These are phyloP conservation scores for Corrigiola litoralis DNA, from an alignment of 179 eudicot genomes.

Conservation along the genomic window DNA sequence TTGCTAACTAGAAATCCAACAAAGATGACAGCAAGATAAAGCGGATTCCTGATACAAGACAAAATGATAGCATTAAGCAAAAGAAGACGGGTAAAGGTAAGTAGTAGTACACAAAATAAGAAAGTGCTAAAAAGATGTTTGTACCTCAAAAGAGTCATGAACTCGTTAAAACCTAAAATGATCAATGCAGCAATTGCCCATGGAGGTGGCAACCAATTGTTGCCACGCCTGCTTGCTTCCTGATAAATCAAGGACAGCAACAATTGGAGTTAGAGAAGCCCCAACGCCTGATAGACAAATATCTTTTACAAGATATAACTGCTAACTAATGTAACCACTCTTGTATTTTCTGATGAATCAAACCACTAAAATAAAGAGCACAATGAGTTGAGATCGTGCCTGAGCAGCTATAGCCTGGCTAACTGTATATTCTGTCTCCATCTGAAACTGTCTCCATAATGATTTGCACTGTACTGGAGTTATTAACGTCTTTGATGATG, in stretches of 20 bases:
- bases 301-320: not conserved
- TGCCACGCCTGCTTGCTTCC: constrained; percentile 84
- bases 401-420: constrained; percentile 97
- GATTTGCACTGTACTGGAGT: constrained; percentile 95
- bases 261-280: not conserved
- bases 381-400: not conserved
- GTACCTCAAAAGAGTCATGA: constrained; percentile 92
- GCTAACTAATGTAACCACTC: not conserved
- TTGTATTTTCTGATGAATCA: not conserved
- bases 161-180: constrained; percentile 87
- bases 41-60: constrained; percentile 67
- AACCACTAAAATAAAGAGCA: not conserved
- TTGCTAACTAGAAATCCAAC: constrained; percentile 65
- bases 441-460: constrained; percentile 88
- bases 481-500: constrained; percentile 73
- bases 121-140: no score
- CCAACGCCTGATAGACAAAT: not conserved
- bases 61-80: constrained; percentile 13
- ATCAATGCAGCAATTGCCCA: constrained; percentile 90
- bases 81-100: not conserved
- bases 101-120: not conserved
- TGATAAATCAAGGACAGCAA: constrained; percentile 20
- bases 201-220: constrained; percentile 99
- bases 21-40: constrained; percentile 66
- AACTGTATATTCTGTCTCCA: constrained; percentile 91